A percentile compares a stretch with the other conserved stretches of the same genome.
These are phyloP conservation scores for Chaetomiaceae sp. DNA, from an alignment of 2,329 filamentous ascomycete species.

Conservation along the genomic window DNA sequence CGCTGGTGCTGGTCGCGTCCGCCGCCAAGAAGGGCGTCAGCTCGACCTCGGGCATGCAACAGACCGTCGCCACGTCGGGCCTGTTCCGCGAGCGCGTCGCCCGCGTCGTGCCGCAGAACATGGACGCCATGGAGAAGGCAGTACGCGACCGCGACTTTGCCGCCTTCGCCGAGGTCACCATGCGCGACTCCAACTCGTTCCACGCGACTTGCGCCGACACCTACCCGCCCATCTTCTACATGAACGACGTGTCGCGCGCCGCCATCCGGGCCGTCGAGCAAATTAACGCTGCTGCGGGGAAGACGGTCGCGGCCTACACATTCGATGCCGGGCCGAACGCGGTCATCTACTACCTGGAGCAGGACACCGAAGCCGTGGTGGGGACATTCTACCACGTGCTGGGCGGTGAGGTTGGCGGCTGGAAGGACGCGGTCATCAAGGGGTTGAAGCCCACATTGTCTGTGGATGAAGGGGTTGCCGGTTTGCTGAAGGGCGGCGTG, in stretches of 20 bases:
- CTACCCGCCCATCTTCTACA: constrained; percentile 95
- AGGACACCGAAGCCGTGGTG: constrained; percentile 66
- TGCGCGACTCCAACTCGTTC: constrained; percentile 96
- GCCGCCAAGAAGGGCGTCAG: constrained; percentile 95
- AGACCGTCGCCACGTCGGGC: constrained; percentile 85
- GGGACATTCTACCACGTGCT: constrained; percentile 70
- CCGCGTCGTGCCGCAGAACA: constrained; percentile 72
- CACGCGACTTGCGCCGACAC: constrained; percentile 93
- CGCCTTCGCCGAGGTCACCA: constrained; percentile 81
- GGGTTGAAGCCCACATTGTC: constrained; percentile 49
- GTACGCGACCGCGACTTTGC: constrained; percentile 75
- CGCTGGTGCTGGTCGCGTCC: constrained; percentile 82
- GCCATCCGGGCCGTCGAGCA: constrained; percentile 84
- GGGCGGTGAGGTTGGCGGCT: constrained; percentile 56
- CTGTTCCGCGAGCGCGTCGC: constrained; percentile 73
- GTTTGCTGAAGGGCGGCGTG: constrained; percentile 68
- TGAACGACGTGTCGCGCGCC: constrained; percentile 87
- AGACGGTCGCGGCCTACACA: constrained; percentile 83
- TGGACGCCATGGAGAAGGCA: constrained; percentile 79
- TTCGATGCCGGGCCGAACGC: constrained; percentile 97
- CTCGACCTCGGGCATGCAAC: constrained; percentile 93
- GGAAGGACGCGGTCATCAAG: constrained; percentile 50
- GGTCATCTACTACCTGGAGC: constrained; percentile 88
- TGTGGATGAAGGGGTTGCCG: constrained; percentile 59
- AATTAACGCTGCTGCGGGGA: constrained; percentile 75